Percentiles rank a stretch among this genome's conserved stretches.
phyloP scores from a whole-genome alignment of 345 rosid species.

The Noccaea bulbosa region DNA sequence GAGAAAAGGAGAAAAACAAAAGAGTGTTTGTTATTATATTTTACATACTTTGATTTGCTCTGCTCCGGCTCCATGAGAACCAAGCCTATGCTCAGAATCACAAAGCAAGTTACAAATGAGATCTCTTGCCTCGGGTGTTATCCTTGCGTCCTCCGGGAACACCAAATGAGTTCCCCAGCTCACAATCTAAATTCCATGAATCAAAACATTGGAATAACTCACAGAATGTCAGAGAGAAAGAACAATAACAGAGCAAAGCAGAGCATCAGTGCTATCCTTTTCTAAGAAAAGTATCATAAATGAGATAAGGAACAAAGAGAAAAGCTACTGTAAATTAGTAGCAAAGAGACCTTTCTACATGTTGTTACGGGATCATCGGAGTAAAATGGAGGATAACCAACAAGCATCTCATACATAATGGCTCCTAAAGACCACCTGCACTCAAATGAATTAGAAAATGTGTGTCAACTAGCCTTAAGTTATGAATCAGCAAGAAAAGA shows the following conservation, averaged over 20 bases:
- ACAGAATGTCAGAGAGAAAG: constrained; percentile 21
- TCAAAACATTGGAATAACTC: constrained; percentile 3
- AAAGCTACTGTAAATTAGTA: constrained; percentile 4
- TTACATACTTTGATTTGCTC: constrained; percentile 68
- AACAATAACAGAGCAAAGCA: constrained; percentile 9
- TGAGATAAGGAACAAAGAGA: neutral
- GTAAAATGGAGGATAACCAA: constrained; percentile 85
- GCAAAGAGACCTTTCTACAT: constrained; percentile 80
- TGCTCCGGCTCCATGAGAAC: constrained; percentile 63
- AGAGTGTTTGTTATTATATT: constrained; percentile 16
- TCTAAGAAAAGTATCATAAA: neutral
- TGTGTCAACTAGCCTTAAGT: too few relatives aligned
- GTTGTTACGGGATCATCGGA: constrained; percentile 86
- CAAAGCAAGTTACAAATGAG: constrained; percentile 80
- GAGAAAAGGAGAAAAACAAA: neutral
- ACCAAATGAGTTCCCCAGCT: constrained; percentile 82
- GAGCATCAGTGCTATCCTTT: neutral
- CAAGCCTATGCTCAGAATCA: constrained; percentile 85
- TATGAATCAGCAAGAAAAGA: constrained; percentile 10
- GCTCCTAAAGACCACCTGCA: constrained; percentile 97
- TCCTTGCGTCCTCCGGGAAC: constrained; percentile 82
- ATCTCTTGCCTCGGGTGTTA: constrained; percentile 83
- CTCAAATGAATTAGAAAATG: neutral
- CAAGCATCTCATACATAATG: constrained; percentile 89
- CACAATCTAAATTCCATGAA: constrained; percentile 60